phyloP scores from a whole-genome alignment of 208 protist genomes.

The Trypanosoma congolense region DNA sequence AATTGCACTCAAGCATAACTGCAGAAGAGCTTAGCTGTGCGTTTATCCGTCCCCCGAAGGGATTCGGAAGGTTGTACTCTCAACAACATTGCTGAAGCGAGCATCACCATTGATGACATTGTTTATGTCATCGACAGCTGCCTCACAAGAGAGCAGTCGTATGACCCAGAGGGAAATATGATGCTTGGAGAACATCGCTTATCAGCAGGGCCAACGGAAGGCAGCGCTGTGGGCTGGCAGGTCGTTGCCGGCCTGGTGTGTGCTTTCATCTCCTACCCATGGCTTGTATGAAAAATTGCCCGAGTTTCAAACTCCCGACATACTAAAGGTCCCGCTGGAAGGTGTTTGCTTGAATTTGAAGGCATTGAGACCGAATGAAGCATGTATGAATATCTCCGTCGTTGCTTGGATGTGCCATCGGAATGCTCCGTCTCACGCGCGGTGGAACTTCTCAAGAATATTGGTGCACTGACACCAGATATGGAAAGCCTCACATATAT shows the following conservation, averaged over 20 bases:
- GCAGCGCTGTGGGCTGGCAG: conserved; percentile 90
- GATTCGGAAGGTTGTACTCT: conserved; percentile 90
- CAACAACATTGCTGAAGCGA: conserved; percentile 97
- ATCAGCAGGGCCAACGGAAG: conserved; percentile 82
- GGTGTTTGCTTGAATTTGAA: conserved; percentile 89
- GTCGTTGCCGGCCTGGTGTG: conserved; percentile 78
- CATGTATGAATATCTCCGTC: conserved; percentile 68
- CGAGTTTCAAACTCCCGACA: conserved; percentile 90
- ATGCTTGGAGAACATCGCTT: conserved; percentile 57
- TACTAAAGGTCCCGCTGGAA: conserved; percentile 85
- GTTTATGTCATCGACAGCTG: conserved; percentile 95
- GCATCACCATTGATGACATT: conserved; percentile 95
- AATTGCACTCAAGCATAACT: conserved; percentile 90
- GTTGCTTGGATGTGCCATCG: conserved; percentile 67
- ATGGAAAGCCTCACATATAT: conserved; percentile 77
- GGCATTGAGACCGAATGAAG: conserved; percentile 68
- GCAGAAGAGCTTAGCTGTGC: conserved; percentile 85
- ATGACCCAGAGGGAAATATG: conserved; percentile 74
- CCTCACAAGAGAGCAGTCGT: conserved; percentile 88
- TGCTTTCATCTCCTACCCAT: conserved; percentile 82
- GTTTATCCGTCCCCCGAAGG: conserved; percentile 76
- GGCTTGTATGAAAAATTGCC: conserved; percentile 73
- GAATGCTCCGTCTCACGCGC: conserved; percentile 56
- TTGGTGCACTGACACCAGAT: conserved; percentile 75
- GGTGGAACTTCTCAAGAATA: conserved; percentile 72